Evolutionary conservation across 495 filamentous ascomycete genomes (phyloP).

Genomic region (Viridothelium virens): DNA sequence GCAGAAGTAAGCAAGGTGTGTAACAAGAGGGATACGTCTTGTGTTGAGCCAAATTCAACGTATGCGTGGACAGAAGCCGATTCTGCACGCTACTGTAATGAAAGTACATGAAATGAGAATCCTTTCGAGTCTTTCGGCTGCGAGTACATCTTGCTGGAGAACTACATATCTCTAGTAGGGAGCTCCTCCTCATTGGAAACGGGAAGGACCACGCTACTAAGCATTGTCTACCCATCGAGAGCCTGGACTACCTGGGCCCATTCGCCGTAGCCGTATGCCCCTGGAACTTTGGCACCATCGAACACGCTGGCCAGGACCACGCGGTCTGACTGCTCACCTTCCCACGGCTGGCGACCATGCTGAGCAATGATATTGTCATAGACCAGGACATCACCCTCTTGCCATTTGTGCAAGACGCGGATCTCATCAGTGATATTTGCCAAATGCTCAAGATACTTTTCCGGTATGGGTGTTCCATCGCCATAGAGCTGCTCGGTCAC

Average conservation of each 20-base stretch:
- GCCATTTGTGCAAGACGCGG: conserved; percentile 40
- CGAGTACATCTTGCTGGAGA: too few species aligned
- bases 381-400: conserved; percentile 37
- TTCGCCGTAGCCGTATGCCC: conserved; percentile 38
- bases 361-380: conserved; percentile 45
- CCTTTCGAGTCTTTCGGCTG: too few species aligned
- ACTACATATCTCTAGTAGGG: too few species aligned
- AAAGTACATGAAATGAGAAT: too few species aligned
- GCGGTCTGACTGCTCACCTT: conserved; percentile 40
- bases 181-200: too few species aligned
- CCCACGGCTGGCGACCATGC: conserved; percentile 43
- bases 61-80: too few species aligned
- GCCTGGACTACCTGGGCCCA: conserved; percentile 44
- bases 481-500: conserved; percentile 34
- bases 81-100: too few species aligned
- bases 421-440: conserved; percentile 45
- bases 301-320: conserved; percentile 43
- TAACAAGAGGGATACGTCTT: too few species aligned
- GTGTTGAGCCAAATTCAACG: too few species aligned
- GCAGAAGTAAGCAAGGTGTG: too few species aligned
- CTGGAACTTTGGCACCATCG: conserved; percentile 37
- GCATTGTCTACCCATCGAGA: conserved; percentile 9
- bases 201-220: too few species aligned
- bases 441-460: conserved; percentile 41
- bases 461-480: conserved; percentile 47